These are phyloP conservation scores for Coemansia sp. DNA, from an alignment of 192 early-diverging fungal species.

Conservation along the genomic window DNA sequence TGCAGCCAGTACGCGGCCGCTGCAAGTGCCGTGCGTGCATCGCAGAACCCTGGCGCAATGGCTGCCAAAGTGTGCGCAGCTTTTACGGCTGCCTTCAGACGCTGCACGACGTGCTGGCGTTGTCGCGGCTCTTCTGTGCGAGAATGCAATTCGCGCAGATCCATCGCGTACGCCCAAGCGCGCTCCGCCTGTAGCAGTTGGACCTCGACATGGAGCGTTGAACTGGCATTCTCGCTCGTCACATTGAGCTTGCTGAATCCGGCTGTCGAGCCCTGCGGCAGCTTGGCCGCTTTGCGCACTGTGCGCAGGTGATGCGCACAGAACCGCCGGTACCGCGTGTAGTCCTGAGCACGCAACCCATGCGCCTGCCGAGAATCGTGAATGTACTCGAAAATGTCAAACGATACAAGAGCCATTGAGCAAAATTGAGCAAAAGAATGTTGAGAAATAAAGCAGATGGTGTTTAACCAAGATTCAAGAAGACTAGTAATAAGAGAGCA, in stretches of 20 bases:
- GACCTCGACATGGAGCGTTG: constrained; percentile 35
- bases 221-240: constrained; percentile 19
- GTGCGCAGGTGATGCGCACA: constrained; percentile 40
- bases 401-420: constrained; percentile 15
- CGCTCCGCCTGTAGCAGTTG: constrained; percentile 46
- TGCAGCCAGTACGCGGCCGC: constrained; percentile 43
- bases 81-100: constrained; percentile 36
- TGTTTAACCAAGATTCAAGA: background rate
- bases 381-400: constrained; percentile 43
- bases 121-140: constrained; percentile 53
- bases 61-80: constrained; percentile 25
- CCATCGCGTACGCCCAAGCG: constrained; percentile 52
- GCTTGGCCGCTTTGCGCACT: constrained; percentile 39
- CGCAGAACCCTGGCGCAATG: constrained; percentile 14
- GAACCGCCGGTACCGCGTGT: constrained; percentile 45
- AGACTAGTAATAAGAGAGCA: no score
- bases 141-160: constrained; percentile 45
- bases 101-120: constrained; percentile 41
- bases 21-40: constrained; percentile 27
- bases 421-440: background rate
- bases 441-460: background rate
- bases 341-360: constrained; percentile 43
- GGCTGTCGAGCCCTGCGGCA: constrained; percentile 31
- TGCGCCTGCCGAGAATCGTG: constrained; percentile 39
- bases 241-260: constrained; percentile 22